Base-by-base conservation (phyloP, 1,284 basidiomycete genomes). In the Ganoderma lingzhi region DNA sequence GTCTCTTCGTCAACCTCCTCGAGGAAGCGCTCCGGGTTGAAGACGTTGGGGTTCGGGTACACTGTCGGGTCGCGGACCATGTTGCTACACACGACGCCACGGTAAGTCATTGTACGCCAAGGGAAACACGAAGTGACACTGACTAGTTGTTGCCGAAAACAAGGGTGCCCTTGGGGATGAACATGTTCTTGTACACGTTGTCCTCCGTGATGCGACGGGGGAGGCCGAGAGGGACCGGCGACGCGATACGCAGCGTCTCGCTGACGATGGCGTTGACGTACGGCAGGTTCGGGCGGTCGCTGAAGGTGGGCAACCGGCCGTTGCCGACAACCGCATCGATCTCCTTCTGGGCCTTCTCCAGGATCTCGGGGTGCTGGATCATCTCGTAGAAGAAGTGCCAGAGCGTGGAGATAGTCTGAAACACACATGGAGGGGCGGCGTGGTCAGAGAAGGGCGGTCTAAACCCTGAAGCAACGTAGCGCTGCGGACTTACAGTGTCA, bases 401-500 rank as follows among this genome's bases (percentile, higher is more conserved):
- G 19, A 84, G 70, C 1, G 81, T 75, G 28, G 83, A 81, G 58
- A 82, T 78, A 17, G 82, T 85, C 83, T 84, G 62, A 39, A 41
- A 41, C 42, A 37, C 62, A 48, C 17, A 44, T 28, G 37, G 3
- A 51, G 23, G 56, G 6, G 19, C 19, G 32, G 12, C 39, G 37
- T 28, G 48, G 23, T 61, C 59, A 61, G 59, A 12, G 35, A 59
- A 10, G 56, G 35, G 19, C 35, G 56, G n/a, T 1, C 28, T 17
- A 56, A 30, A 15, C 14, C 14, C 53, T 15, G 6, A 32, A 6
- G 19, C 39, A 35, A 59, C 32, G 56, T 59, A 59, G 39, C 15
- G 56, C 15, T 39, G 19, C 17, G 14, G 59, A 78, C 85, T 70
- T 74, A 88, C 89, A 1, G 90, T 91, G 73, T 92, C 90, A 65